Evolutionary conservation across 352 stramenopile species (phyloP).

Genomic region (Phytophthora foliorum): DNA sequence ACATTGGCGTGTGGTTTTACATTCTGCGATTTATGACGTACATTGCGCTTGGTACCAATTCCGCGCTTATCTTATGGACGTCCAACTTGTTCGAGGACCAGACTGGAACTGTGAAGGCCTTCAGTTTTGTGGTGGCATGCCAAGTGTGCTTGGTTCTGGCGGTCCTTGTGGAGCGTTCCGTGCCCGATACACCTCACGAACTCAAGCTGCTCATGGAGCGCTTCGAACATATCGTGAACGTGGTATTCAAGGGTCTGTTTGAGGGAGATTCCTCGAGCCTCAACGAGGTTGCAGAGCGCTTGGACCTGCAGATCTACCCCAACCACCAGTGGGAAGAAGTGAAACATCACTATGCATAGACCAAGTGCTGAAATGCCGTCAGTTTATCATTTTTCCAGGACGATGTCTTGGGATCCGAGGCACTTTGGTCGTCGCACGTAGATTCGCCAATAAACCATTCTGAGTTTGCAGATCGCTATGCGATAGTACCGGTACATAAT

Average conservation of each 20-base stretch:
- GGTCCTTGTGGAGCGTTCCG: conserved; percentile 62
- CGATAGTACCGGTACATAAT: not conserved
- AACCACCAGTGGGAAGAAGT: conserved; percentile 74
- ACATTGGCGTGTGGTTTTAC: conserved; percentile 95
- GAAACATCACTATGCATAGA: conserved; percentile 37
- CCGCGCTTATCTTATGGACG: conserved; percentile 84
- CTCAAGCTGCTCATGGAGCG: conserved; percentile 67
- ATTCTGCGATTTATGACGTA: conserved; percentile 88
- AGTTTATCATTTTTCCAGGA: not conserved
- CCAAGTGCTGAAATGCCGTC: not conserved
- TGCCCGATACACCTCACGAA: conserved; percentile 70
- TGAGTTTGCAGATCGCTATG: not conserved
- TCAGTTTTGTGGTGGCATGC: conserved; percentile 78
- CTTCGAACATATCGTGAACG: conserved; percentile 79
- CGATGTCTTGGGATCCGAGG: not conserved
- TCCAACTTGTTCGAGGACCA: conserved; percentile 72
- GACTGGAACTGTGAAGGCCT: conserved; percentile 54
- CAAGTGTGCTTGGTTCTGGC: conserved; percentile 78
- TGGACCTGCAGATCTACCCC: conserved; percentile 80
- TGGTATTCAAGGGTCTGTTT: conserved; percentile 80
- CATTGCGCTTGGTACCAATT: conserved; percentile 82
- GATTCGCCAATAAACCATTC: not conserved
- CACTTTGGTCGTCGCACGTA: not conserved
- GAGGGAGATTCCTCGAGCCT: conserved; percentile 74
- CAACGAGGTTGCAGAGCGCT: conserved; percentile 74